phyloP scores from a whole-genome alignment of 192 early-diverging fungal genomes.

The Coemansia sp. region DNA sequence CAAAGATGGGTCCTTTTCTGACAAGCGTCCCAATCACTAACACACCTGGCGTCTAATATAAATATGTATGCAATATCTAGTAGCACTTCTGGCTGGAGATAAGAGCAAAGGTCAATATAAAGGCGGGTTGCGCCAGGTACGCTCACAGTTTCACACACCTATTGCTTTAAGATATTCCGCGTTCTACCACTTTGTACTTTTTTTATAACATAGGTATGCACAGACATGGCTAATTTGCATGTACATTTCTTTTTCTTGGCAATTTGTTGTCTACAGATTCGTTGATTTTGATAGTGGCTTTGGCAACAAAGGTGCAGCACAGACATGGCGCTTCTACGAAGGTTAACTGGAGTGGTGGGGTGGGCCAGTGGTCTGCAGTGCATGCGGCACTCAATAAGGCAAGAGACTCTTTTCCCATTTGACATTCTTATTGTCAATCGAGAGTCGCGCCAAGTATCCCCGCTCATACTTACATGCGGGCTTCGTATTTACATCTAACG shows the following conservation, averaged over 20 bases:
- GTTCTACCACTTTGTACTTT: neutral
- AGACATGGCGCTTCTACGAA: neutral
- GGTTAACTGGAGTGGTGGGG: neutral
- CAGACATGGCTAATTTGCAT: neutral
- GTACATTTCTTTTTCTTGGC: neutral
- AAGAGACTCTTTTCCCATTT: neutral
- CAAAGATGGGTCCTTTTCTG: constrained; percentile 11
- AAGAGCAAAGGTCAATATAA: neutral
- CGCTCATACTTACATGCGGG: neutral
- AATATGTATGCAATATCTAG: neutral
- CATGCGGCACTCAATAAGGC: neutral
- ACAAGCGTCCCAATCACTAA: neutral
- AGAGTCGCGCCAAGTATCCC: too few species aligned
- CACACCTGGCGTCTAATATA: neutral
- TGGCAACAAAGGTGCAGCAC: neutral
- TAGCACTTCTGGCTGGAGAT: neutral
- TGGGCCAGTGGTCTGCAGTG: neutral
- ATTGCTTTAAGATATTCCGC: too few species aligned
- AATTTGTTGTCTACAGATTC: neutral
- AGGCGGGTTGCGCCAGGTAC: neutral
- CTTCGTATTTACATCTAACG: neutral
- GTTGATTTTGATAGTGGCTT: neutral
- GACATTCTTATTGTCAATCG: neutral
- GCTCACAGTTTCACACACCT: neutral
- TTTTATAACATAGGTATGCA: neutral